These are phyloP conservation scores for Inga oerstediana DNA, from an alignment of 306 rosid species.

Conservation along the genomic window DNA sequence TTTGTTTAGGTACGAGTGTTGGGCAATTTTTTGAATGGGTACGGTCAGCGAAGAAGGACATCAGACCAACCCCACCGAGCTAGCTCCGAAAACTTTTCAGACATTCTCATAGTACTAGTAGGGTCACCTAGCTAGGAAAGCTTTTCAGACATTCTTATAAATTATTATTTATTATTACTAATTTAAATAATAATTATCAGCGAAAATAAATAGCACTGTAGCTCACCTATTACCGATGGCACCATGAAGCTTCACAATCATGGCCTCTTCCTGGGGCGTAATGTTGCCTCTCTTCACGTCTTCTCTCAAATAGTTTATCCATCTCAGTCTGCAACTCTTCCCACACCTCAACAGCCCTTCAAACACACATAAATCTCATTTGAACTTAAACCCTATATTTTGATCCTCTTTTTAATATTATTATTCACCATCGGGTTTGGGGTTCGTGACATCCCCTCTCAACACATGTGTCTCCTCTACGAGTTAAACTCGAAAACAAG, in stretches of 20 bases:
- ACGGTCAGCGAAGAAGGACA: neutral
- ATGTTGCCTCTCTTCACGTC: constrained; percentile 93
- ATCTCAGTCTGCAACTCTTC: constrained; percentile 88
- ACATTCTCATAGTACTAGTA: neutral
- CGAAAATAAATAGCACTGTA: neutral
- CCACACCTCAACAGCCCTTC: constrained; percentile 66
- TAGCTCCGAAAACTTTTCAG: neutral
- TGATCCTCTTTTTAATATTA: no score
- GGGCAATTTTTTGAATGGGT: neutral
- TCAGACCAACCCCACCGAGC: neutral
- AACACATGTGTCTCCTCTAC: no score
- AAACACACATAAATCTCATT: neutral
- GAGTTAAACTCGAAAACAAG: no score
- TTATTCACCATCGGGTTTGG: no score
- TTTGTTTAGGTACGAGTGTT: neutral
- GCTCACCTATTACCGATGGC: constrained; percentile 76
- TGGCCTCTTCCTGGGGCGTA: constrained; percentile 75
- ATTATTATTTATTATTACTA: no score
- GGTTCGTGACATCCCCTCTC: accelerated
- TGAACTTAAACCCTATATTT: neutral
- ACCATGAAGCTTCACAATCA: constrained; percentile 74
- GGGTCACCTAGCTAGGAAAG: no score
- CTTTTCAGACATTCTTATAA: neutral
- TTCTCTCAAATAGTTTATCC: constrained; percentile 83
- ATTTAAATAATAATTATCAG: neutral